phyloP scores from a whole-genome alignment of 345 rosid genomes.

The Populus tremula region DNA sequence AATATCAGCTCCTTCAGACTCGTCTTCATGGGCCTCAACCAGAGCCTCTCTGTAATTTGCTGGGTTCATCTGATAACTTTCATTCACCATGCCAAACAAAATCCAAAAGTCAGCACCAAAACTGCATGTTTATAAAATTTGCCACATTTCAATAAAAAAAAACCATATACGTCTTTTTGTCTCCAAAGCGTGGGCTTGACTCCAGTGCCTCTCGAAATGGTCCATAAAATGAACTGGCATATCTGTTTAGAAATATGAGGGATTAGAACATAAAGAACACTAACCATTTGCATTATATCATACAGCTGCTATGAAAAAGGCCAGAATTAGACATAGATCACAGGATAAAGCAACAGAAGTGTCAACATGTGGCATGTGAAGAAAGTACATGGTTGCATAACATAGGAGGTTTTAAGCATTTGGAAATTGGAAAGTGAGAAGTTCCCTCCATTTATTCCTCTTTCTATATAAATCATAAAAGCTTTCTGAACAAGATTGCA shows the following conservation, averaged over 20 bases:
- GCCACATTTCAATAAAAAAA: background rate
- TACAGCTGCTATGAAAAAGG: background rate
- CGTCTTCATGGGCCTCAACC: conserved; percentile 79
- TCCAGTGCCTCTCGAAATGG: conserved; percentile 94
- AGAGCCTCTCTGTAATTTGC: conserved; percentile 91
- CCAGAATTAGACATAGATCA: background rate
- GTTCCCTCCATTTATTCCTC: background rate
- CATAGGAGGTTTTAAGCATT: background rate
- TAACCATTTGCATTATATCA: conserved; percentile 1
- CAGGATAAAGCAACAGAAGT: background rate
- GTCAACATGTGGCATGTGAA: background rate
- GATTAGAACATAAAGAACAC: conserved; percentile 7
- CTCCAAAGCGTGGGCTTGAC: conserved; percentile 93
- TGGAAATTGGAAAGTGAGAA: background rate
- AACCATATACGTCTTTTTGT: conserved; percentile 73
- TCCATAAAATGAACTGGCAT: conserved; percentile 94
- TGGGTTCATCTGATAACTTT: conserved; percentile 97
- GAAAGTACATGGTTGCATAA: background rate
- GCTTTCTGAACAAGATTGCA: background rate
- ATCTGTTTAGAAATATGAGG: conserved; percentile 41
- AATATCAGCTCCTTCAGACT: conserved; percentile 96
- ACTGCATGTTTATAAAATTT: background rate
- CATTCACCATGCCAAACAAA: conserved; percentile 32
- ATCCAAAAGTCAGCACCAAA: conserved; percentile 14
- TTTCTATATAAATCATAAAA: background rate